phyloP scores from a whole-genome alignment of 2,329 filamentous ascomycete genomes.

The Thielaviopsis musarum region DNA sequence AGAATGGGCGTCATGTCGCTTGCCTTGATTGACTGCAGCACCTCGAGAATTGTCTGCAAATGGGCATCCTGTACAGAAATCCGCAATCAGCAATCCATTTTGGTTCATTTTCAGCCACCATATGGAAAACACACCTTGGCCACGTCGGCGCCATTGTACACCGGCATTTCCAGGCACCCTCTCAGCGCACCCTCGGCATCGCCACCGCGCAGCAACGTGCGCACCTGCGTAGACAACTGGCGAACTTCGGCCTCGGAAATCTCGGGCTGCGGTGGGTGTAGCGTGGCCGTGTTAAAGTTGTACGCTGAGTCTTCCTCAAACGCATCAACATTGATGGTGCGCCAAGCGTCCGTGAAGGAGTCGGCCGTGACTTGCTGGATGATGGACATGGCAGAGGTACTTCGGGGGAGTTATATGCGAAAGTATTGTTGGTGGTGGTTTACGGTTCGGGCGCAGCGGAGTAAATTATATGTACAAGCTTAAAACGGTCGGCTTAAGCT shows the following conservation, averaged over 20 bases:
- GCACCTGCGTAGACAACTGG: slow-evolving; percentile 60
- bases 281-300: slow-evolving; percentile 80
- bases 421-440: not conserved
- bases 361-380: slow-evolving; percentile 47
- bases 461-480: not conserved
- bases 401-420: not conserved
- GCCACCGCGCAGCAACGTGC: slow-evolving; percentile 72
- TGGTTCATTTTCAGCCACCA: not conserved
- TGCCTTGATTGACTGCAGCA: slow-evolving; percentile 89
- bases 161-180: slow-evolving; percentile 69
- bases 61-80: slow-evolving; percentile 52
- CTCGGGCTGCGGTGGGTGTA: slow-evolving; percentile 61
- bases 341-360: slow-evolving; percentile 49
- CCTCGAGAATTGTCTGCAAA: slow-evolving; percentile 75
- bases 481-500: not conserved
- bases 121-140: slow-evolving; percentile 33
- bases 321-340: slow-evolving; percentile 88
- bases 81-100: slow-evolving; percentile 12
- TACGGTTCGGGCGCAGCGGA: not conserved
- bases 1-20: slow-evolving; percentile 88
- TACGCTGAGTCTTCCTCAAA: slow-evolving; percentile 75
- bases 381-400: slow-evolving; percentile 37
- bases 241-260: slow-evolving; percentile 65
- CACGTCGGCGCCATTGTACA: slow-evolving; percentile 45
- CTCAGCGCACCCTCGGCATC: slow-evolving; percentile 76